Evolutionary conservation across 495 filamentous ascomycete genomes (phyloP).

Genomic region (Neurospora sp.): DNA sequence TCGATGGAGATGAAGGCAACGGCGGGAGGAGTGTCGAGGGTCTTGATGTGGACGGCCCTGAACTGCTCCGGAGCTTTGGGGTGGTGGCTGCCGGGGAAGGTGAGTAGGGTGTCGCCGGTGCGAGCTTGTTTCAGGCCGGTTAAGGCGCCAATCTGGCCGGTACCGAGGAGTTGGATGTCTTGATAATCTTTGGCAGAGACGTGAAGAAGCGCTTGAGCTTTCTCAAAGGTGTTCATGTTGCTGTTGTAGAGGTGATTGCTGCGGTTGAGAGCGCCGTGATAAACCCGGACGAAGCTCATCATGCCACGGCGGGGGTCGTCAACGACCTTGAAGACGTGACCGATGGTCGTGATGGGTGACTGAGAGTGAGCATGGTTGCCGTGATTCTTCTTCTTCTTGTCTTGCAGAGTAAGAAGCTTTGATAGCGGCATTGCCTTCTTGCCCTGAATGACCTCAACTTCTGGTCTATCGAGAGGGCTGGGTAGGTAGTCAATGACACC

Average conservation of each 20-base stretch:
- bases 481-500: constrained; percentile 80
- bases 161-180: constrained; percentile 66
- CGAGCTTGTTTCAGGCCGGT: constrained; percentile 79
- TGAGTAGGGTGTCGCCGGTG: constrained; percentile 86
- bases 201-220: constrained; percentile 69
- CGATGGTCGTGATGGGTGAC: constrained; percentile 56
- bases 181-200: constrained; percentile 89
- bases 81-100: constrained; percentile 45
- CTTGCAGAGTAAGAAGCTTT: constrained; percentile 40
- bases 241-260: constrained; percentile 78
- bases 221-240: constrained; percentile 70
- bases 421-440: constrained; percentile 40
- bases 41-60: constrained; percentile 69
- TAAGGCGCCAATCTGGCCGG: constrained; percentile 95
- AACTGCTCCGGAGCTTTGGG: constrained; percentile 48
- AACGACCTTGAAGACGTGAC: constrained; percentile 94
- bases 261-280: constrained; percentile 68
- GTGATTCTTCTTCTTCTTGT: constrained; percentile 39
- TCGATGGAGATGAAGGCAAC: constrained; percentile 95
- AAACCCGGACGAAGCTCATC: constrained; percentile 86
- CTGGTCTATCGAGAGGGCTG: constrained; percentile 65
- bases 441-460: constrained; percentile 65
- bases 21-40: constrained; percentile 82
- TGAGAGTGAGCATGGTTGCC: constrained; percentile 26
- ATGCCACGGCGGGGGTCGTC: constrained; percentile 78